A percentile compares a stretch with the other conserved stretches of the same genome.
Evolutionary conservation across 345 rosid species (phyloP).

Genomic region (Syzygium aqueum): DNA sequence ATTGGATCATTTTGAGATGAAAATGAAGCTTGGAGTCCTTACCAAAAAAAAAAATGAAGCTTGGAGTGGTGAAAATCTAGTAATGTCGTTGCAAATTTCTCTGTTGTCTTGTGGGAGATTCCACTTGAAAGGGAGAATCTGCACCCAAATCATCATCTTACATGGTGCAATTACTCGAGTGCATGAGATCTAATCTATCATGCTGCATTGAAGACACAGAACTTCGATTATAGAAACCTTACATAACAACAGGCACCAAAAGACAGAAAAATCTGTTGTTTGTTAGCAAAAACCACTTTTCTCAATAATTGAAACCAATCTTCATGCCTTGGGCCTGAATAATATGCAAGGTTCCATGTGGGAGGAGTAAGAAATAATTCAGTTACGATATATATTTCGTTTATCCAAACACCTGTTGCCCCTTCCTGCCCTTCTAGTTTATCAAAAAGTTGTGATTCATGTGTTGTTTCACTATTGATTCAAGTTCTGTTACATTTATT

Average conservation of each 20-base stretch:
- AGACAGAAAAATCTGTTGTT: neutral
- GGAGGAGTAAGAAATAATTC: neutral
- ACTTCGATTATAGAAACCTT: neutral
- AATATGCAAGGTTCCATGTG: neutral
- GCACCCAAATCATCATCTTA: neutral
- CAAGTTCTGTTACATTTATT: neutral
- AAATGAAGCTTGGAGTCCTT: neutral
- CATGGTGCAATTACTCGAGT: neutral
- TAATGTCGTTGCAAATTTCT: neutral
- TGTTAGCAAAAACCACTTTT: neutral
- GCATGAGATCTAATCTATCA: neutral
- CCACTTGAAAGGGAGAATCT: neutral
- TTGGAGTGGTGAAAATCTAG: neutral
- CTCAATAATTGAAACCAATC: neutral
- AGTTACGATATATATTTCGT: neutral
- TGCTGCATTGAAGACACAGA: neutral
- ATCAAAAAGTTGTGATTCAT: neutral
- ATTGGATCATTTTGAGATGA: too few relatives aligned
- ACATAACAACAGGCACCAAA: neutral
- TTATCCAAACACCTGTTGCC: neutral
- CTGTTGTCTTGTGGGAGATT: neutral
- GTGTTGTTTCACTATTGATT: neutral
- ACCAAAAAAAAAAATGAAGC: too few relatives aligned
- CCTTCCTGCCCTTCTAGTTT: neutral
- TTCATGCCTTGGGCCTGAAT: neutral